Base-by-base conservation (phyloP, 2,329 filamentous ascomycete genomes). In the Penicillium sp. region DNA sequence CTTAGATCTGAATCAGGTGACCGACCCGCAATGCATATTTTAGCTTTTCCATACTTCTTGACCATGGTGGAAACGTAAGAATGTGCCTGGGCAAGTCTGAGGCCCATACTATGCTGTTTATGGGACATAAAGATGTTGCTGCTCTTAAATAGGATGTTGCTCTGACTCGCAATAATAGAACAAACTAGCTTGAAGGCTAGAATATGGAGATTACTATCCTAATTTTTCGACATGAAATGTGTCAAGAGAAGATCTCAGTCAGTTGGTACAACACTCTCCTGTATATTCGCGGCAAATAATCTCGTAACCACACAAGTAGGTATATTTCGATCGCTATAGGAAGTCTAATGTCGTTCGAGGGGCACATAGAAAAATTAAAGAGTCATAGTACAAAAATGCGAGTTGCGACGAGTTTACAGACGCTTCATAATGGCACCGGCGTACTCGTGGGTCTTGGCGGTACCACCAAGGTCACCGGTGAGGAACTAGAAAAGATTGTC, bases 401-500 rank as follows among this genome's bases (percentile, higher is more conserved):
- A 64, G 49, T 57, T 59, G 59, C 57, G 54, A 59, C 55, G 63
- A 47, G 56, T 65, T 73, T 77, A 78, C 67, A 87, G 75, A 60
- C 81, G 81, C 71, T 81, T 80, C 77, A 97, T 97, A 74, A 99
- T 97, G 66, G 94, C 93, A 58, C 83, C 84, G 56, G 94, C 91
- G 77, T 95, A 99, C 82, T 99, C 90, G 79, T 88, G 82, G 57
- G 94, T 99, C 87, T 95, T 96, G 69, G 94, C 85, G 82, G 92
- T 96, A 75, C 94, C 94, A 69, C 94, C 94, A 69, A 99, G 82
- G 78, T 99, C 94, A 70, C 94, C 93, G 31, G 94, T 99, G 77
- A 99, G 86, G 60, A 86, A 78, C 83, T 85, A 69, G 33, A 53
- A 25, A 44, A 20, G 44, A 56, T 31, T 4, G 54, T 67, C 53